Evolutionary conservation across 2,329 filamentous ascomycete species (phyloP), one percentile per base, ranked within the genome.

Genomic region (Ampelomyces quisqualis): DNA sequence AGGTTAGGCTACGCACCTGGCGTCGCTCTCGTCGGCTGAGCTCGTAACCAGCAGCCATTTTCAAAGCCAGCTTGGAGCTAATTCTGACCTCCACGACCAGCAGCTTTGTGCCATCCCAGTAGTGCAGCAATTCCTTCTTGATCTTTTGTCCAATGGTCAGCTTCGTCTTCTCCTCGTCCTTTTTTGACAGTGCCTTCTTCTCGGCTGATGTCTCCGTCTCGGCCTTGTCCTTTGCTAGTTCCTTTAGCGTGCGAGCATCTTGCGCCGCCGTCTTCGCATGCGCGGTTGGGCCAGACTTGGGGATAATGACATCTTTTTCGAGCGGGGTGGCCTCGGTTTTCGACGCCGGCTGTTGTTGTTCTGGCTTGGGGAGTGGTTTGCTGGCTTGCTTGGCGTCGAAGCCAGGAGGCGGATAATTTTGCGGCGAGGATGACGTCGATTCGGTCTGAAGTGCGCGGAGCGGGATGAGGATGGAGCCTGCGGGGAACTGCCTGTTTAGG

Each of bases 21-120:
- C 90, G 82, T 72, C 93, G 82, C 74, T 98, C 93, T 73, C 93
- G 83, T 51, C 93, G 84, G 44, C 88, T 96, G 51, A 98, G 81
- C 71, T 98, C 93, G 72, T 98, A 98, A 6, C 93, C 93, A 44
- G 88, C 90, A 10, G 90, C 90, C 93, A 98, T 98, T 76, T 96
- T 97, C 68, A 96, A 70, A 5, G 90, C 93, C 53, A 98, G 74
- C 49, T 85, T 85, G 47, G 86, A 88, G 69, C 91, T 97, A 67
- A 98, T 98, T 70, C 77, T 88, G 65, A 97, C 84, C 72, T 98
- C 93, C 2, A 89, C 87, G 15, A 85, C 90, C 55, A 98, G 76
- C 60, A 98, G 77, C 72, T 98, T 98, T 19, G 90, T 97, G 45
- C 93, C 93, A 71, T 98, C 93, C 91, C 93, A 97, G 74, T 98